Conservation (phyloP, 345 rosid genomes). For the Diplotaxis tenuifolia region DNA sequence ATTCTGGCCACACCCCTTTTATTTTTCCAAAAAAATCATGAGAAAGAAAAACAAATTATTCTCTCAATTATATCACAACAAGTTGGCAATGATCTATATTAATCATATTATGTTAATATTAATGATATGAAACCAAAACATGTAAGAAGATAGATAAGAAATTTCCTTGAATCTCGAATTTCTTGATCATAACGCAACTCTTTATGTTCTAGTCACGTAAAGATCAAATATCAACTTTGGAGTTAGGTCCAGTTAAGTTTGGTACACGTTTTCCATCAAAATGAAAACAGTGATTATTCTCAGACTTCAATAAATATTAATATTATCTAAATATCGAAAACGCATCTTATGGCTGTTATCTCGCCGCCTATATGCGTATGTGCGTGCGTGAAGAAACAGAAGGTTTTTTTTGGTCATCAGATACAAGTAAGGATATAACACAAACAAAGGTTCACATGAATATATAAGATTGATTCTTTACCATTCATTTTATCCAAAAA, state of each 20-base stretch:
- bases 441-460: slow-evolving; percentile 16
- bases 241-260: slow-evolving; percentile 36
- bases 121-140: background rate
- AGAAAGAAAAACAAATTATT: background rate
- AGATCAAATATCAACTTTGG: slow-evolving; percentile 32
- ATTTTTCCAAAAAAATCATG: background rate
- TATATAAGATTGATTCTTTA: background rate
- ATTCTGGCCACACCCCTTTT: slow-evolving; percentile 95
- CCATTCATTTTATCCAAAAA: background rate
- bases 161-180: slow-evolving; percentile 16
- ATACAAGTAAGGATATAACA: slow-evolving; percentile 13
- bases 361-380: slow-evolving; percentile 9
- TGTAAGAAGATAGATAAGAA: background rate
- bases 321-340: background rate
- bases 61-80: background rate
- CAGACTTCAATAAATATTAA: background rate
- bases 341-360: slow-evolving; percentile 17
- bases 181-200: slow-evolving; percentile 26
- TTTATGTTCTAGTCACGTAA: slow-evolving; percentile 21
- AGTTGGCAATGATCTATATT: slow-evolving; percentile 6
- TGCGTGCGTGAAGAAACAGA: slow-evolving; percentile 18
- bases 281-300: slow-evolving; percentile 18
- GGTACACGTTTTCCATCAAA: slow-evolving; percentile 29
- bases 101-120: background rate
- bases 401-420: too few species aligned